These are phyloP conservation scores for Verticillium dahliae DNA, from an alignment of 2,329 filamentous ascomycete species.

Conservation along the genomic window DNA sequence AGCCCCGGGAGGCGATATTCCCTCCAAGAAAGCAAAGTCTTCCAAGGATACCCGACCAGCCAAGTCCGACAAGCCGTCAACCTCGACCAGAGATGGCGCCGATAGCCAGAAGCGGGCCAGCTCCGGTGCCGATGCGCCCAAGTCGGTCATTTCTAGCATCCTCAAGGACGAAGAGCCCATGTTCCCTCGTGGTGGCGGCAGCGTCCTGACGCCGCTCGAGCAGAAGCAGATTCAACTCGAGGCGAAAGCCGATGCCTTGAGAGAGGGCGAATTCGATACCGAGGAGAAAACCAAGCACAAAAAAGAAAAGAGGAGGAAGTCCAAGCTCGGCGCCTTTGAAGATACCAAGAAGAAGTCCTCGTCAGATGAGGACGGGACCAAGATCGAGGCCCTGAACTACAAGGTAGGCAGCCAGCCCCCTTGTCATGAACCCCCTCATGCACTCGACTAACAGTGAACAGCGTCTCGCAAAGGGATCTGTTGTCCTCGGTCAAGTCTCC, in stretches of 20 bases:
- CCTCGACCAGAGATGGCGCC: conserved; percentile 27
- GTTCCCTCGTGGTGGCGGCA: conserved; percentile 89
- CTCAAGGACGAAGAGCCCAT: conserved; percentile 75
- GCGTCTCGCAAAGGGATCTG: conserved; percentile 77
- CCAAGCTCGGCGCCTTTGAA: conserved; percentile 32
- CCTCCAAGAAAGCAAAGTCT: conserved; percentile 41
- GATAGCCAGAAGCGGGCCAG: conserved; percentile 24
- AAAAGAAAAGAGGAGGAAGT: conserved; percentile 44
- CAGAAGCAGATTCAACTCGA: conserved; percentile 95
- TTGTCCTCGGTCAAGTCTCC: conserved; percentile 81
- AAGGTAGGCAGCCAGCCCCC: conserved; percentile 51
- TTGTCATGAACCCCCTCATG: neutral
- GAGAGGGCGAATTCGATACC: conserved; percentile 59
- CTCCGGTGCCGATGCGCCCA: conserved; percentile 18
- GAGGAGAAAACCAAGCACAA: conserved; percentile 35
- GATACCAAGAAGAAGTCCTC: conserved; percentile 46
- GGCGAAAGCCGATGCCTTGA: conserved; percentile 84
- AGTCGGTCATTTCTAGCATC: conserved; percentile 32
- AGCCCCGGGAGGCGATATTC: conserved; percentile 43
- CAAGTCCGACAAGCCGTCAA: conserved; percentile 31
- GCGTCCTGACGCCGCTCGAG: conserved; percentile 84
- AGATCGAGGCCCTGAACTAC: conserved; percentile 81
- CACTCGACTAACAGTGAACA: conserved; percentile 31
- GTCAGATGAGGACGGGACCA: conserved; percentile 52
- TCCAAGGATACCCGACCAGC: conserved; percentile 38